A percentile compares a stretch with the other conserved stretches of the same genome.
Conservation (phyloP, 192 early-diverging fungal genomes). For the Chytriomyces sp. region DNA sequence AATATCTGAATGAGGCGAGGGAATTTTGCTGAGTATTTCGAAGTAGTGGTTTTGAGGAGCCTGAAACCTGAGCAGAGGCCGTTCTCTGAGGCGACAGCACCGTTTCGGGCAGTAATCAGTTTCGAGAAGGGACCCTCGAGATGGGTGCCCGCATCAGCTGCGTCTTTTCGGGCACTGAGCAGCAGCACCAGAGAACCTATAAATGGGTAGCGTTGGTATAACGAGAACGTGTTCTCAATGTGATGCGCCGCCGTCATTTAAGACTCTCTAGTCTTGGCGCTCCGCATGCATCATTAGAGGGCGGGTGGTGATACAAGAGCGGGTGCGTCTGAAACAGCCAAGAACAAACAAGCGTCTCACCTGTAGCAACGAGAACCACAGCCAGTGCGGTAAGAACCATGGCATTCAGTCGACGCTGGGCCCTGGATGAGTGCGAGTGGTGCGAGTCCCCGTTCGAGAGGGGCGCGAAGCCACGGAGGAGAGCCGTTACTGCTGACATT, state of each 20-base stretch:
- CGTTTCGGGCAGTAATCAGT: slow-evolving; percentile 23
- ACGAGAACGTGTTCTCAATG: too few relatives aligned
- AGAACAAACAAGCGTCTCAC: too few relatives aligned
- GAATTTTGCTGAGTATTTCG: background rate
- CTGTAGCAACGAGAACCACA: background rate
- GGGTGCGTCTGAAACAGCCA: too few relatives aligned
- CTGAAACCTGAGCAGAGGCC: slow-evolving; percentile 37
- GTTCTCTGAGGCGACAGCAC: slow-evolving; percentile 51
- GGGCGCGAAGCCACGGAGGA: too few relatives aligned
- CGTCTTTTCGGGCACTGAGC: slow-evolving; percentile 16
- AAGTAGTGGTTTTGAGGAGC: background rate
- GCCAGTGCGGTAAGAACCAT: slow-evolving; percentile 13
- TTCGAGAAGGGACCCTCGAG: slow-evolving; percentile 8
- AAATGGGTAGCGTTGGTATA: too few relatives aligned
- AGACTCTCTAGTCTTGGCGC: too few relatives aligned
- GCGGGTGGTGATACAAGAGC: too few relatives aligned
- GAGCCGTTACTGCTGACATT: too few relatives aligned
- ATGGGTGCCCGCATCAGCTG: background rate
- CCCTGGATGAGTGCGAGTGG: background rate
- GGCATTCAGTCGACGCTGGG: slow-evolving; percentile 24
- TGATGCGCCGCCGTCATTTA: too few relatives aligned
- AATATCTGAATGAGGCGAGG: slow-evolving; percentile 26
- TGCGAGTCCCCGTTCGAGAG: too few relatives aligned
- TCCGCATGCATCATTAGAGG: too few relatives aligned
- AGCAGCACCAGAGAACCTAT: slow-evolving; percentile 12